phyloP scores from a whole-genome alignment of 768 basidiomycete genomes.

The Amanita inopinata region DNA sequence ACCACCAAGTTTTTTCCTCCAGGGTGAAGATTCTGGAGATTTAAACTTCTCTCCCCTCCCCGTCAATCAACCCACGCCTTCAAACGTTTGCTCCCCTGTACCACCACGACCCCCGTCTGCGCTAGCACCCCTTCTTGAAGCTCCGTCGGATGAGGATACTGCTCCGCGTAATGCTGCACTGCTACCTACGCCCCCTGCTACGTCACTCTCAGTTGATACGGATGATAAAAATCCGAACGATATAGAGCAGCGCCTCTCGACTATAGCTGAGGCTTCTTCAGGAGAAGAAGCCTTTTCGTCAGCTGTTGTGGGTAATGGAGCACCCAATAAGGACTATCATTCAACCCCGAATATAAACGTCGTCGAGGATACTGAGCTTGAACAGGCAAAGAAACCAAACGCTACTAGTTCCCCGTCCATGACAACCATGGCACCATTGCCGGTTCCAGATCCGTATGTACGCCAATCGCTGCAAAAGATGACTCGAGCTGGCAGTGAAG shows the following conservation, averaged over 20 bases:
- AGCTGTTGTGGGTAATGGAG: background rate
- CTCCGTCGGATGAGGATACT: conserved; percentile 17
- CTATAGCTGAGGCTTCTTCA: conserved; percentile 6
- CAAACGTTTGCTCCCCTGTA: conserved; percentile 12
- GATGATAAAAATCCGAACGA: conserved; percentile 16
- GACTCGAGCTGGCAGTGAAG: background rate
- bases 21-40: conserved; percentile 20
- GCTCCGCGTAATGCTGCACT: conserved; percentile 19
- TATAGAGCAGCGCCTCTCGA: conserved; percentile 8
- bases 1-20: conserved; percentile 31
- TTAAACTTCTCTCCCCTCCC: conserved; percentile 21
- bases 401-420: background rate
- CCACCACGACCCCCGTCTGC: conserved; percentile 23
- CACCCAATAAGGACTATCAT: background rate
- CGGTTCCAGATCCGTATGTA: conserved; percentile 6
- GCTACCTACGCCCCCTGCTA: conserved; percentile 30
- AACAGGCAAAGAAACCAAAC: no score
- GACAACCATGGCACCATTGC: conserved; percentile 1
- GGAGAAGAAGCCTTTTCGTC: background rate
- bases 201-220: conserved; percentile 20
- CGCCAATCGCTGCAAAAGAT: background rate
- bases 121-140: conserved; percentile 21
- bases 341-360: background rate
- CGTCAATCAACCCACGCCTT: conserved; percentile 15
- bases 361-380: background rate